These are phyloP conservation scores for Dryas alaskensis DNA, from an alignment of 306 rosid genomes.

Conservation along the genomic window DNA sequence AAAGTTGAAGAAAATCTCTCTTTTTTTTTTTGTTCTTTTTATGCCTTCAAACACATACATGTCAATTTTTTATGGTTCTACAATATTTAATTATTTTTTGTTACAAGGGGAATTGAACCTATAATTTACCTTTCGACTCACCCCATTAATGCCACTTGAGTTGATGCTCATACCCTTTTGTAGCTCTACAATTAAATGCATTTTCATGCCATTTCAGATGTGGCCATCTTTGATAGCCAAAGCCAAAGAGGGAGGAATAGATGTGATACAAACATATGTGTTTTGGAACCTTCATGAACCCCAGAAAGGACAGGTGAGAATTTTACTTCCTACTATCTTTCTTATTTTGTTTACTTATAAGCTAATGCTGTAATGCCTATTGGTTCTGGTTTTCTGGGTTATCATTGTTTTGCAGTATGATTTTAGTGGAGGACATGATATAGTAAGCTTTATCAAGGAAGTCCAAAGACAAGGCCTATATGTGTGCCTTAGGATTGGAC, in stretches of 20 bases:
- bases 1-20: too few relatives aligned
- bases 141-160: too few relatives aligned
- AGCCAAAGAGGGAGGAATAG: slow-evolving; percentile 81
- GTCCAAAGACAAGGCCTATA: slow-evolving; percentile 74
- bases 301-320: slow-evolving; percentile 52
- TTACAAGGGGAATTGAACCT: too few relatives aligned
- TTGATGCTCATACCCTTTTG: too few relatives aligned
- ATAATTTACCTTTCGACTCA: too few relatives aligned
- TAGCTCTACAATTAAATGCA: too few relatives aligned
- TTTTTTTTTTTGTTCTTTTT: too few relatives aligned
- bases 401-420: slow-evolving; percentile 48
- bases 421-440: slow-evolving; percentile 60
- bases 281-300: slow-evolving; percentile 96
- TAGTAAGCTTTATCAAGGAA: slow-evolving; percentile 68
- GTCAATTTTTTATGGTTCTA: too few relatives aligned
- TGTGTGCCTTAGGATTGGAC: slow-evolving; percentile 81
- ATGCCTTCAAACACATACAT: too few relatives aligned
- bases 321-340: neutral
- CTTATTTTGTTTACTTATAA: neutral
- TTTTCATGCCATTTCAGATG: slow-evolving; percentile 48
- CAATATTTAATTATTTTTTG: too few relatives aligned
- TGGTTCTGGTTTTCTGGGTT: neutral
- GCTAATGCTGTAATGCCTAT: neutral
- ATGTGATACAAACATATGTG: slow-evolving; percentile 79
- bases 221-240: slow-evolving; percentile 71